Evolutionary conservation across 345 rosid species (phyloP), one percentile per base, ranked within the genome.

Genomic region (Arabis hirsuta): DNA sequence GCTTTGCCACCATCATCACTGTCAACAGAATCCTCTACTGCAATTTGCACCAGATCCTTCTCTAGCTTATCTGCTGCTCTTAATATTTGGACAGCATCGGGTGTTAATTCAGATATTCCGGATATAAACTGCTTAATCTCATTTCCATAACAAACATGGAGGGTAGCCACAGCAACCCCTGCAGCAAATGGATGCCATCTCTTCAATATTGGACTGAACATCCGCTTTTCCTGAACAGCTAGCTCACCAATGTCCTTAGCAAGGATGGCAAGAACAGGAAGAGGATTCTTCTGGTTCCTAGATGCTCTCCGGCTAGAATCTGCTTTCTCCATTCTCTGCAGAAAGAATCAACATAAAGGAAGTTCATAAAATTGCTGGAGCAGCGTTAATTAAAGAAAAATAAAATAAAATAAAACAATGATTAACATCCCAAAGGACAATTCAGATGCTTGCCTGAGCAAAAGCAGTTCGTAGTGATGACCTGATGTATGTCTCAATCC

Each of bases 1-100:
- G 93, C 96, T 82, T 94, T 94, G 62, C 98, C 98, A 59, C 98
- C 98, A 77, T 94, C 98, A 71, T 94, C 98, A 68, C 97, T 85
- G 73, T 94, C 96, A 65, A 94, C 98, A 3, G 97, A 86, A 84
- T 94, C 98, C 83, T 91, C 98, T 20, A 94, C 98, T 24, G 98
- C 98, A 60, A 94, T 91, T 82, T 89, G 98, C 51, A 94, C 98
- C 43, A 94, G 97, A 89, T 91, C 97, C 77, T 91, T 82, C 81
- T 94, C 98, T 77, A 91, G 84, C 72, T 94, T 94, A 86, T 94
- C 96, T 22, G 97, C 96, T 51, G 90, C 97, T 79, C 98, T 85
- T 73, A 94, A 70, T 32, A 89, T 87, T 81, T 91, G 96, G 16
- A 94, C 97, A 4, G 90, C 89, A 65, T 94, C 97, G 3, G 98